phyloP scores from a whole-genome alignment of 768 basidiomycete species.

The Suillus subluteus region DNA sequence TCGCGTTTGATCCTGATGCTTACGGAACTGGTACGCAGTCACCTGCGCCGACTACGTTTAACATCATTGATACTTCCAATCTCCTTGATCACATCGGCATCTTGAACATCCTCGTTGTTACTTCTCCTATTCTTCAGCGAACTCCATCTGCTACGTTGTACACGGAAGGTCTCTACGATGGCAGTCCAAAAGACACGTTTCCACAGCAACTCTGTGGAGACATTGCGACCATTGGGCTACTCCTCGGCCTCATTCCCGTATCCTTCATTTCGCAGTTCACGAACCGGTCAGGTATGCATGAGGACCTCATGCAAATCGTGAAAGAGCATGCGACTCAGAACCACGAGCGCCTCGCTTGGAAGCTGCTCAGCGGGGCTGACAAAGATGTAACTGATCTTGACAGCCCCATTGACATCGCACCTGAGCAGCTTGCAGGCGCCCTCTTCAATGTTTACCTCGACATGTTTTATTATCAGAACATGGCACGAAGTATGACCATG shows the following conservation, averaged over 20 bases:
- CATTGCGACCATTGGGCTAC: conserved; percentile 28
- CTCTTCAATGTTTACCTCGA: conserved; percentile 32
- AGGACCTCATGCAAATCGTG: conserved; percentile 15
- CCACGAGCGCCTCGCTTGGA: conserved; percentile 32
- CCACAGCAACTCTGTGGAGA: conserved; percentile 32
- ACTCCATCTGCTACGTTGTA: conserved; percentile 30
- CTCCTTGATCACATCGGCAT: conserved; percentile 34
- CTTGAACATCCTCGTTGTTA: conserved; percentile 29
- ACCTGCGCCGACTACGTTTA: conserved; percentile 31
- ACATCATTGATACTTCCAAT: conserved; percentile 39
- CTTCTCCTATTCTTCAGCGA: conserved; percentile 27
- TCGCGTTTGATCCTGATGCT: conserved; percentile 25
- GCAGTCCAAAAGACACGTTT: conserved; percentile 19
- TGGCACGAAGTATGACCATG: conserved; percentile 17
- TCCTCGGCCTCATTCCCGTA: conserved; percentile 30
- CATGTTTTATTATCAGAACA: conserved; percentile 35
- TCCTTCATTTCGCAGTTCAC: conserved; percentile 32
- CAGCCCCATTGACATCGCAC: conserved; percentile 11
- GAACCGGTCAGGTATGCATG: conserved; percentile 29
- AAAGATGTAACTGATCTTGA: not conserved
- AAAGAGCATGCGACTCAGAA: conserved; percentile 12
- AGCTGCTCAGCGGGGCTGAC: conserved; percentile 13
- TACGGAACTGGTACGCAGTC: conserved; percentile 20
- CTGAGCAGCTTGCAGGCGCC: conserved; percentile 27
- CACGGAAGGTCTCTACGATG: conserved; percentile 28